Evolutionary conservation across 2,329 filamentous ascomycete species (phyloP).

Genomic region (Fusarium sp.): DNA sequence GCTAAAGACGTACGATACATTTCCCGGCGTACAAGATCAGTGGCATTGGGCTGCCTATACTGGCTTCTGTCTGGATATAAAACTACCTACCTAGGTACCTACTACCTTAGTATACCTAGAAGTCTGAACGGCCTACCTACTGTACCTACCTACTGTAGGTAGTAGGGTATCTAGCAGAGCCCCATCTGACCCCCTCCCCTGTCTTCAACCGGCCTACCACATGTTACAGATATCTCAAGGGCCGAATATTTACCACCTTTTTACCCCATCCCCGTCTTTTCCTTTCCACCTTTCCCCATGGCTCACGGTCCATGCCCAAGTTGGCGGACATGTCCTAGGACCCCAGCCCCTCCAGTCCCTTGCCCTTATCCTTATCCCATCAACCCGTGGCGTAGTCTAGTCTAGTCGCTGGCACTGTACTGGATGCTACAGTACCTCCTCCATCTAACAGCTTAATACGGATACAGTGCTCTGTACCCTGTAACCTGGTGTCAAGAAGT

Average conservation of each 20-base stretch:
- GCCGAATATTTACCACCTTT: slow-evolving; percentile 39
- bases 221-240: slow-evolving; percentile 40
- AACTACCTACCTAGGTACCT: too few relatives aligned
- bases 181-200: slow-evolving; percentile 40
- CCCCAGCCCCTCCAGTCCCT: slow-evolving; percentile 37
- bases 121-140: not conserved
- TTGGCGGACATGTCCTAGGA: slow-evolving; percentile 21
- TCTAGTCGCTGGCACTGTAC: slow-evolving; percentile 21
- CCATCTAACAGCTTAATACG: slow-evolving; percentile 30
- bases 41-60: slow-evolving; percentile 3
- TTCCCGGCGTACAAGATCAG: slow-evolving; percentile 9
- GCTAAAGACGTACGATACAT: slow-evolving; percentile 17
- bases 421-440: slow-evolving; percentile 5
- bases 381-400: slow-evolving; percentile 22
- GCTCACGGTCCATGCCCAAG: slow-evolving; percentile 4
- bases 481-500: slow-evolving; percentile 37
- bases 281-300: slow-evolving; percentile 19
- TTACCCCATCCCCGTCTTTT: slow-evolving; percentile 40
- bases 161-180: slow-evolving; percentile 29
- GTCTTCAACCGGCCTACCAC: slow-evolving; percentile 37
- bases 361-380: slow-evolving; percentile 30
- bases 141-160: too few relatives aligned
- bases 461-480: slow-evolving; percentile 8
- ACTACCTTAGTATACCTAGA: too few relatives aligned
- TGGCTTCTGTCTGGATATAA: not conserved